Conservation (phyloP, 1,284 basidiomycete species). For the Heliocybe sulcata region DNA sequence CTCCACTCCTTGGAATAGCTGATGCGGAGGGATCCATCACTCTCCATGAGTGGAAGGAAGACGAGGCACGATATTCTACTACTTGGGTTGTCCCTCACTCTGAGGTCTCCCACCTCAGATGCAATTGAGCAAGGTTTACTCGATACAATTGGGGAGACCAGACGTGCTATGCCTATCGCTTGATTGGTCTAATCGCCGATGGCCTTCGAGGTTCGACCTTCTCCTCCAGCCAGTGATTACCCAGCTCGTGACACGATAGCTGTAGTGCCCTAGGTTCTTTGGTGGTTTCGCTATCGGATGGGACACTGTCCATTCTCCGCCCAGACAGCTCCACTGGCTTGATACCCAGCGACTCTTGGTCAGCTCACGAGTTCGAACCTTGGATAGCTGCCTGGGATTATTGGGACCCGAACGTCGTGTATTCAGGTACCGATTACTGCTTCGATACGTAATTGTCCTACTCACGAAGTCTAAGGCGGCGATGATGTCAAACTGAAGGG, state of each 20-base stretch:
- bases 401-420: slow-evolving; percentile 72
- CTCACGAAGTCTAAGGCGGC: slow-evolving; percentile 59
- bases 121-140: slow-evolving; percentile 36
- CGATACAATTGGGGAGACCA: slow-evolving; percentile 48
- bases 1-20: slow-evolving; percentile 61
- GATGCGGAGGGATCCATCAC: slow-evolving; percentile 79
- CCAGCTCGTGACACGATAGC: slow-evolving; percentile 3
- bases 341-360: slow-evolving; percentile 54
- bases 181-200: slow-evolving; percentile 76
- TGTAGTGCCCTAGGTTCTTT: slow-evolving; percentile 46
- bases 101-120: slow-evolving; percentile 24
- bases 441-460: background rate
- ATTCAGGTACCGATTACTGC: slow-evolving; percentile 57
- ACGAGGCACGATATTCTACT: slow-evolving; percentile 32
- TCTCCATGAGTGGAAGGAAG: slow-evolving; percentile 45
- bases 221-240: background rate
- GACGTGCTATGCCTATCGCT: slow-evolving; percentile 76
- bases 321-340: slow-evolving; percentile 36
- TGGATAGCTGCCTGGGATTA: slow-evolving; percentile 93
- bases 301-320: slow-evolving; percentile 56
- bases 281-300: slow-evolving; percentile 77
- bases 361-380: slow-evolving; percentile 90
- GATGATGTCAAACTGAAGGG: slow-evolving; percentile 88
- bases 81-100: background rate
- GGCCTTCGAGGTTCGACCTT: slow-evolving; percentile 18